phyloP scores from a whole-genome alignment of 2,329 filamentous ascomycete genomes.

The Endoconidiophora polonica region DNA sequence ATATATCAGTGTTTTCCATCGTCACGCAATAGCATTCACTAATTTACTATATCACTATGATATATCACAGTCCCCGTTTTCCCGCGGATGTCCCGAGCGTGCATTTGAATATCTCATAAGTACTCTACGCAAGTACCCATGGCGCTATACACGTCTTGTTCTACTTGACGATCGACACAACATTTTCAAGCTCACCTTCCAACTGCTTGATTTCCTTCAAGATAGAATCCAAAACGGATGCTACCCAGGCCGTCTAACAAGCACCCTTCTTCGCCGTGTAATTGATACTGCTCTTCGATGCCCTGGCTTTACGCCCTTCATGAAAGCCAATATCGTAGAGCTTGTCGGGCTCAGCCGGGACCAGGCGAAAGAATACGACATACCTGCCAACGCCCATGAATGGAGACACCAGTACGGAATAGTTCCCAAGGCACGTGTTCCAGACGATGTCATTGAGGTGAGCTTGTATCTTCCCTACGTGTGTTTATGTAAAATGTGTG shows the following conservation, averaged over 20 bases:
- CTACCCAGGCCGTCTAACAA: conserved; percentile 30
- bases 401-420: conserved; percentile 39
- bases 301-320: conserved; percentile 41
- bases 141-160: conserved; percentile 39
- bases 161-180: conserved; percentile 39
- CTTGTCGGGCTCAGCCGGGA: conserved; percentile 22
- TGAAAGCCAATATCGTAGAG: conserved; percentile 42
- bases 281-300: conserved; percentile 36
- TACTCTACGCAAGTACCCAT: conserved; percentile 45
- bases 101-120: conserved; percentile 50
- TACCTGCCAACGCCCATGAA: conserved; percentile 29
- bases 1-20: neutral
- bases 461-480: conserved; percentile 15
- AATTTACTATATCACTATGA: conserved; percentile 7
- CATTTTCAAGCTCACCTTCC: conserved; percentile 33
- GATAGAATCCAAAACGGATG: conserved; percentile 24
- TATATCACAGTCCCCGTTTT: conserved; percentile 36
- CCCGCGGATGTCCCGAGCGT: conserved; percentile 43
- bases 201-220: conserved; percentile 31
- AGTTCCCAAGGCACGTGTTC: conserved; percentile 29
- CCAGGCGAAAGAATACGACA: conserved; percentile 25
- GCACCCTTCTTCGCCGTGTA: conserved; percentile 36
- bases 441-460: conserved; percentile 39
- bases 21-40: no score
- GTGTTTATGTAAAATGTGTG: neutral